Conservation (phyloP, 202 grass and related monocot species). For the Dendrocalamus latiflorus region DNA sequence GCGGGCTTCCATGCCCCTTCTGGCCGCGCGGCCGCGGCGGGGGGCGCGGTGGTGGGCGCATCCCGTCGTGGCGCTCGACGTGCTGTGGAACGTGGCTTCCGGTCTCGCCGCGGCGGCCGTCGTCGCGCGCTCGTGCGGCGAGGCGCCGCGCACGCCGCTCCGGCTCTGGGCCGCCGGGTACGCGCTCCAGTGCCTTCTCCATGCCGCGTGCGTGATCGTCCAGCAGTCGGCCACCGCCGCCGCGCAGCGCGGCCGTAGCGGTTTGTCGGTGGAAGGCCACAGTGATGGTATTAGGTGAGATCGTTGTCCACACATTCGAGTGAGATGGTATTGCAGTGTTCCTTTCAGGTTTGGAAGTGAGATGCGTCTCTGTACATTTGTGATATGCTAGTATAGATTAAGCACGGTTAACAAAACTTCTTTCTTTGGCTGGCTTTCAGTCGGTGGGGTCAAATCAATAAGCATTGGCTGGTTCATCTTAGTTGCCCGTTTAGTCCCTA, state of each 20-base stretch:
- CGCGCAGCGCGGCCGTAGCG: neutral
- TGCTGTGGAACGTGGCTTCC: constrained; percentile 44
- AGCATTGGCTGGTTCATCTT: neutral
- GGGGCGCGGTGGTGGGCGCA: constrained; percentile 42
- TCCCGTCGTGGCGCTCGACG: constrained; percentile 36
- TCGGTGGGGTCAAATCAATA: neutral
- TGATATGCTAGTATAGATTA: neutral
- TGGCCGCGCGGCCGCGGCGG: neutral
- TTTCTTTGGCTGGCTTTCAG: neutral
- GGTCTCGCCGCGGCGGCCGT: constrained; percentile 16
- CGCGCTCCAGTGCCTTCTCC: constrained; percentile 46
- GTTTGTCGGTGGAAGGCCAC: neutral
- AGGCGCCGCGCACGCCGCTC: constrained; percentile 36
- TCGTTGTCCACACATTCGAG: neutral
- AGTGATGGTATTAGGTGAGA: neutral
- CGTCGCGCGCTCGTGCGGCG: constrained; percentile 3
- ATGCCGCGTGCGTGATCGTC: constrained; percentile 38
- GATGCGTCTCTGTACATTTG: neutral
- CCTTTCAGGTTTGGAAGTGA: neutral
- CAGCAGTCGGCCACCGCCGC: neutral
- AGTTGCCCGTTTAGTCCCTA: neutral
- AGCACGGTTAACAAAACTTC: neutral
- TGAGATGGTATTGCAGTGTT: neutral
- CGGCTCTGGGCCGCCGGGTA: constrained; percentile 46
- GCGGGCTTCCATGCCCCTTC: constrained; percentile 1